Conservation (phyloP, 2,329 filamentous ascomycete species). For the Claviceps quebecensis region DNA sequence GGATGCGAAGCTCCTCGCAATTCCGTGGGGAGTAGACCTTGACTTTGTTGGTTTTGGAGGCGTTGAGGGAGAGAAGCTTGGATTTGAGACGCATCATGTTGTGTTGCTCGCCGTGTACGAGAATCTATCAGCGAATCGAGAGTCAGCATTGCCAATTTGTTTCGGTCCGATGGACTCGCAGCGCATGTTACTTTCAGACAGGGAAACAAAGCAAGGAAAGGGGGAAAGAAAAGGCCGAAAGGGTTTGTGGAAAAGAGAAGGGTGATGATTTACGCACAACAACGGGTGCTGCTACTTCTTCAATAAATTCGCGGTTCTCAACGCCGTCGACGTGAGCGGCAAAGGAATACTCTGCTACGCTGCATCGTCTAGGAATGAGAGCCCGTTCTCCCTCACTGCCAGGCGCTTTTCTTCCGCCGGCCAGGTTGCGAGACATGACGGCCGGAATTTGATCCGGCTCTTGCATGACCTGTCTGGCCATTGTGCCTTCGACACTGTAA, state of each 20-base stretch:
- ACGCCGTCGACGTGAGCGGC: conserved; percentile 93
- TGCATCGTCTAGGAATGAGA: conserved; percentile 85
- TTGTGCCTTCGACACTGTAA: conserved; percentile 96
- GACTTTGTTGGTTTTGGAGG: conserved; percentile 62
- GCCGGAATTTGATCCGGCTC: conserved; percentile 92
- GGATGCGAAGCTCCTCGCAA: conserved; percentile 86
- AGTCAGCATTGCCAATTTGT: not conserved
- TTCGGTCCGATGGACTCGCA: not conserved
- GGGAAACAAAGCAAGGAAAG: not conserved
- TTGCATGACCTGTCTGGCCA: conserved; percentile 91
- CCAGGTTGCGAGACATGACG: conserved; percentile 66
- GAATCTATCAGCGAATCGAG: conserved; percentile 43
- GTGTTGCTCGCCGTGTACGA: conserved; percentile 92
- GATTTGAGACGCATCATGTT: conserved; percentile 98
- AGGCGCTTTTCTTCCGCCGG: conserved; percentile 45
- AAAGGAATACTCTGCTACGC: conserved; percentile 87
- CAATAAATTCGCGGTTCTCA: conserved; percentile 93
- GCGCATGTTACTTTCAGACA: no score
- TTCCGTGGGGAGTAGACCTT: conserved; percentile 93
- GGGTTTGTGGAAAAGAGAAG: not conserved
- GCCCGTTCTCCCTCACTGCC: conserved; percentile 68
- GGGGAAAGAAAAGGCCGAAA: no score
- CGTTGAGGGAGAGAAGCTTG: conserved; percentile 83
- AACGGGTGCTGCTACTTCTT: conserved; percentile 80
- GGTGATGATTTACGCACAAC: conserved; percentile 45